phyloP scores from a whole-genome alignment of 192 early-diverging fungal species.

The Backusella tarrabulga region DNA sequence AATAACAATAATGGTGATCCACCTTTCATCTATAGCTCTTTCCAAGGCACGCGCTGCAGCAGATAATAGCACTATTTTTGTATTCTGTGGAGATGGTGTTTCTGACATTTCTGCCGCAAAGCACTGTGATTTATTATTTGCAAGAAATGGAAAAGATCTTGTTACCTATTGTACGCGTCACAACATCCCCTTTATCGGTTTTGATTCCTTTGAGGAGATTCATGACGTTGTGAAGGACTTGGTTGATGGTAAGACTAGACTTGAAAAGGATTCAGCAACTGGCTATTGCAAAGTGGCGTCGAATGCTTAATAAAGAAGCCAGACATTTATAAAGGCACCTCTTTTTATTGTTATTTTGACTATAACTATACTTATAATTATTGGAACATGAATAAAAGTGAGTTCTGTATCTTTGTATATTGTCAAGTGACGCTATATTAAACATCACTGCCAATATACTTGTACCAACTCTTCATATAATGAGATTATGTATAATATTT shows the following conservation, averaged over 20 bases:
- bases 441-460: no score
- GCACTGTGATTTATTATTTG: conserved; percentile 75
- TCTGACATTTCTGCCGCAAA: conserved; percentile 73
- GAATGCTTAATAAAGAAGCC: conserved; percentile 5
- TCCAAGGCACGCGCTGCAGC: conserved; percentile 24
- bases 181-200: conserved; percentile 52
- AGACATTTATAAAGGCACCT: not conserved
- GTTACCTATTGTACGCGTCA: conserved; percentile 65
- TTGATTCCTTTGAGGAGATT: conserved; percentile 56
- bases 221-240: conserved; percentile 26
- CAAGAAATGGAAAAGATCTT: conserved; percentile 66
- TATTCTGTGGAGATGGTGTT: conserved; percentile 82
- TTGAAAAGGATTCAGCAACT: conserved; percentile 27
- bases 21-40: conserved; percentile 15
- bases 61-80: conserved; percentile 37
- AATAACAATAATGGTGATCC: not conserved
- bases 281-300: conserved; percentile 26
- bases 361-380: no score
- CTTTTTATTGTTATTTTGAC: no score
- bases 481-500: no score
- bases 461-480: no score
- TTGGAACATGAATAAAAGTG: no score
- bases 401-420: no score
- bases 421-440: no score
- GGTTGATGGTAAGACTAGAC: conserved; percentile 9